Percentiles rank a stretch among this genome's conserved stretches.
These are phyloP conservation scores for Xylaria sp. DNA, from an alignment of 2,329 filamentous ascomycete genomes.

Conservation along the genomic window DNA sequence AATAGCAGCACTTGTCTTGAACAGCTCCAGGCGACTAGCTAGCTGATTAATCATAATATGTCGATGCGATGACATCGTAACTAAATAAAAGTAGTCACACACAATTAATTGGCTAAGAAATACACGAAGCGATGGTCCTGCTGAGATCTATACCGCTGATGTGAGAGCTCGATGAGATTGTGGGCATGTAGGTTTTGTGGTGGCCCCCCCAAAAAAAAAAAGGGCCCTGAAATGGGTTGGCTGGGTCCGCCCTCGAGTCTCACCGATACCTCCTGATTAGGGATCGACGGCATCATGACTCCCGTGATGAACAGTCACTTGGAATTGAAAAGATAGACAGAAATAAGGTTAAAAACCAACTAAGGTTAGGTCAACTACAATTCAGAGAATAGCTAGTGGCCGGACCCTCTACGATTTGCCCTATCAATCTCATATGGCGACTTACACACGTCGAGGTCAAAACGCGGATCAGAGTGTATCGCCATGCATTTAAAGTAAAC, in stretches of 20 bases:
- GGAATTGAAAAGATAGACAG: neutral
- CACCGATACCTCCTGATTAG: constrained; percentile 26
- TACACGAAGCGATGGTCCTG: neutral
- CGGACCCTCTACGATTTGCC: neutral
- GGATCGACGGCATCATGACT: constrained; percentile 1
- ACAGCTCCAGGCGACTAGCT: neutral
- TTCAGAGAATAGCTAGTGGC: neutral
- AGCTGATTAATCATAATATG: neutral
- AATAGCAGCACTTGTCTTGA: neutral
- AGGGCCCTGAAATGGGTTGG: constrained; percentile 16
- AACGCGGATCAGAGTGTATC: constrained; percentile 1
- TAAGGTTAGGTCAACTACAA: neutral
- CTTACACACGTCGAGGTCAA: constrained; percentile 28
- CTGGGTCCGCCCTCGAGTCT: constrained; percentile 28
- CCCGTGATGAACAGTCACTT: neutral
- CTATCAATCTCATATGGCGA: neutral
- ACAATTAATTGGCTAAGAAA: neutral
- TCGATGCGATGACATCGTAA: neutral
- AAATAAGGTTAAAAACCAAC: neutral
- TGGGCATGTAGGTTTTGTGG: constrained; percentile 13
- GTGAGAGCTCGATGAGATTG: constrained; percentile 5
- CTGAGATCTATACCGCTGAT: neutral
- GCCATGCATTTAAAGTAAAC: neutral
- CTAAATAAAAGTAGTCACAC: neutral
- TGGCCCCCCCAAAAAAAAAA: constrained; percentile 16